These are phyloP conservation scores for Garcia nutans DNA, from an alignment of 345 rosid species.

Conservation along the genomic window DNA sequence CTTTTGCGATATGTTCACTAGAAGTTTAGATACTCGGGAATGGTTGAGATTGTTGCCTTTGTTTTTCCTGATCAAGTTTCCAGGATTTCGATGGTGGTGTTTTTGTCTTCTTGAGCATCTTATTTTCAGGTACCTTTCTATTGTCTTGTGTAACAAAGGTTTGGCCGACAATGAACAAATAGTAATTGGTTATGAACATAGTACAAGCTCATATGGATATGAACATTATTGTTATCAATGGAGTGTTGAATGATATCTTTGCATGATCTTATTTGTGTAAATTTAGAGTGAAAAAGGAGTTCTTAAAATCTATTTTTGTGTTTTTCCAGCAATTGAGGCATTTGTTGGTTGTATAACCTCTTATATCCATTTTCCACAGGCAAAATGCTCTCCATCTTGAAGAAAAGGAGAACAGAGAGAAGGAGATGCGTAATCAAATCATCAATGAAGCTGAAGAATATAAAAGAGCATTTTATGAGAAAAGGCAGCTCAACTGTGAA, in stretches of 20 bases:
- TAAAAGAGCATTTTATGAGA: constrained; percentile 77
- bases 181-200: background rate
- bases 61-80: background rate
- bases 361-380: constrained; percentile 38
- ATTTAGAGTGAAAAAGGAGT: background rate
- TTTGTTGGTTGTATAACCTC: background rate
- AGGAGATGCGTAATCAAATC: constrained; percentile 85
- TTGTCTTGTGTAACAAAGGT: background rate
- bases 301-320: background rate
- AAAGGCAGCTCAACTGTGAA: constrained; percentile 62
- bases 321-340: background rate
- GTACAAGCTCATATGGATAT: background rate
- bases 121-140: background rate
- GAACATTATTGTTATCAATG: background rate
- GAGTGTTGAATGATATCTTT: background rate
- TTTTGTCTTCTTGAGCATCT: background rate
- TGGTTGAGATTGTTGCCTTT: background rate
- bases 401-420: constrained; percentile 95
- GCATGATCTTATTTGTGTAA: background rate
- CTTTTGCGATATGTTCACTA: background rate
- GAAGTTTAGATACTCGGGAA: background rate
- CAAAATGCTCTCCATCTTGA: constrained; percentile 78
- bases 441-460: constrained; percentile 84
- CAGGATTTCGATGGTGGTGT: background rate
- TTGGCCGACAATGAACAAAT: background rate